Percentiles rank a stretch among this genome's conserved stretches.
phyloP scores from a whole-genome alignment of 1,284 basidiomycete genomes.

The Athelia psychrophila region DNA sequence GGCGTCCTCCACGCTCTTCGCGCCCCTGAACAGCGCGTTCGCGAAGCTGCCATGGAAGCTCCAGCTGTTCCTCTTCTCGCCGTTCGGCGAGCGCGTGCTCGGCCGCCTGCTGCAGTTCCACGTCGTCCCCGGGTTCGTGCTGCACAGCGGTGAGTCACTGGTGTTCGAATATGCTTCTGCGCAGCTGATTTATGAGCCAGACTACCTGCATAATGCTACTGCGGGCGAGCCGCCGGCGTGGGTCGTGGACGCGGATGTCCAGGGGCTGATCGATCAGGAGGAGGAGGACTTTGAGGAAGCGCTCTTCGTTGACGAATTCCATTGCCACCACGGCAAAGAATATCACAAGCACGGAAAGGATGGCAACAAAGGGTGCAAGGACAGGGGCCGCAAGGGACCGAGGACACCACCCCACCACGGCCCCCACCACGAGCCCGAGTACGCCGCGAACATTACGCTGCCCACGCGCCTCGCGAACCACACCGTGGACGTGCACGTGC shows the following conservation, averaged over 20 bases:
- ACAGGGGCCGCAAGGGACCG: neutral
- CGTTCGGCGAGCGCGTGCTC: slow-evolving; percentile 54
- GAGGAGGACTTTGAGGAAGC: too few species aligned
- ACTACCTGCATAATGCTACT: slow-evolving; percentile 11
- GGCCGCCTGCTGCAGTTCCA: slow-evolving; percentile 68
- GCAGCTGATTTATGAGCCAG: slow-evolving; percentile 7
- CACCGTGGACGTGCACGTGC: slow-evolving; percentile 45
- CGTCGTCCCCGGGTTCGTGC: slow-evolving; percentile 53
- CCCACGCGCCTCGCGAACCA: slow-evolving; percentile 49
- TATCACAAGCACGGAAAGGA: neutral
- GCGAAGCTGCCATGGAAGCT: slow-evolving; percentile 52
- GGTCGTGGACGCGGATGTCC: slow-evolving; percentile 12
- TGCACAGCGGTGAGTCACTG: slow-evolving; percentile 47
- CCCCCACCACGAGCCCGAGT: slow-evolving; percentile 30
- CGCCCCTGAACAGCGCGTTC: slow-evolving; percentile 67
- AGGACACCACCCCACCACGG: slow-evolving; percentile 1
- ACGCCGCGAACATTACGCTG: slow-evolving; percentile 43
- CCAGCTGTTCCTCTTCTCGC: slow-evolving; percentile 65
- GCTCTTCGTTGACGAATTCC: too few species aligned
- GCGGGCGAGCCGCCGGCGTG: neutral
- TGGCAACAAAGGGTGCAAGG: neutral
- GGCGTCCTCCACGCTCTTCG: slow-evolving; percentile 59
- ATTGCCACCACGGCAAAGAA: neutral
- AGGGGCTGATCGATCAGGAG: too few species aligned
- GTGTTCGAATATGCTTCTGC: neutral